A percentile compares a stretch with the other conserved stretches of the same genome.
Conservation (phyloP, 1,139 yeast genomes). For the Suhomyces terraborum region DNA sequence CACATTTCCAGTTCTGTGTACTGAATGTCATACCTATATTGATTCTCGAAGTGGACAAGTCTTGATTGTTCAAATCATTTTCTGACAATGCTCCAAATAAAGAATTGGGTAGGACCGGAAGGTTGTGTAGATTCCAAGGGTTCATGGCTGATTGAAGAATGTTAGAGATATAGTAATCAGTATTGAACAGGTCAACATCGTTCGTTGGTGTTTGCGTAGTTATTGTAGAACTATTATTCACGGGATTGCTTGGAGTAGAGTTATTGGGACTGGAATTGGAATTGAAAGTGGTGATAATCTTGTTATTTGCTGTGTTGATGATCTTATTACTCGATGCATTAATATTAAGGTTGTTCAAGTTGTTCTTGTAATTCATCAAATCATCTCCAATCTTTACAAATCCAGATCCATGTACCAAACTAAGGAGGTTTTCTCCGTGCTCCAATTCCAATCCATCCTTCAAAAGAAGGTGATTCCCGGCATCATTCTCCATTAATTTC, state of each 20-base stretch:
- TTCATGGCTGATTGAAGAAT: conserved; percentile 33
- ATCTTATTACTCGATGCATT: conserved; percentile 16
- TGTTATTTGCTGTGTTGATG: conserved; percentile 16
- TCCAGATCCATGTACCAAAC: conserved; percentile 28
- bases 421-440: conserved; percentile 30
- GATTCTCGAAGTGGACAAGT: conserved; percentile 33
- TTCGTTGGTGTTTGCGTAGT: not conserved
- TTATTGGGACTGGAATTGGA: not conserved
- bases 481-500: conserved; percentile 37
- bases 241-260: too few relatives aligned
- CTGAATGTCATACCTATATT: conserved; percentile 67
- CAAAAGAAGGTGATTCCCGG: conserved; percentile 10
- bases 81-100: conserved; percentile 43
- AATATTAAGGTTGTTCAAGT: conserved; percentile 20
- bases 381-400: conserved; percentile 32
- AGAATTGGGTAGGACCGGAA: conserved; percentile 61
- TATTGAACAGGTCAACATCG: conserved; percentile 26
- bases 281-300: conserved; percentile 8
- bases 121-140: conserved; percentile 74
- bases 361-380: conserved; percentile 25
- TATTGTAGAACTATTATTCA: not conserved
- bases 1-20: conserved; percentile 71
- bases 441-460: conserved; percentile 35
- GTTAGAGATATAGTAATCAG: conserved; percentile 24
- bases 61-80: conserved; percentile 44